phyloP scores from a whole-genome alignment of 2,329 filamentous ascomycete species.

The Calonectria hawksworthii region DNA sequence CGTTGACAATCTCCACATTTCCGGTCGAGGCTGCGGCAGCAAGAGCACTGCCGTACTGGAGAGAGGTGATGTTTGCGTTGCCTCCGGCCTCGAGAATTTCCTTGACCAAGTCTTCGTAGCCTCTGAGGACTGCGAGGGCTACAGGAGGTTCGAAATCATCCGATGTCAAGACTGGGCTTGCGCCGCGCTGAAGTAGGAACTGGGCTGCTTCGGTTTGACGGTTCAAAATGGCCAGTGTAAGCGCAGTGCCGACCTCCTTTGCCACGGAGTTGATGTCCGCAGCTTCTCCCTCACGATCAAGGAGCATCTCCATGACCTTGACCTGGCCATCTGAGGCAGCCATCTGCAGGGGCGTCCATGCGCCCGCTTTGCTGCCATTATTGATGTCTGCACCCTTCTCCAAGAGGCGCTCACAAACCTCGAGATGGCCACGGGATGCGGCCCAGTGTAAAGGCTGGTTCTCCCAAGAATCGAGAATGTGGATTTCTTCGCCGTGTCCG shows the following conservation, averaged over 20 bases:
- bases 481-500: conserved; percentile 15
- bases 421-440: conserved; percentile 8
- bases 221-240: conserved; percentile 16
- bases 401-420: conserved; percentile 15
- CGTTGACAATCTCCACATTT: conserved; percentile 22
- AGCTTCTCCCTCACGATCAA: not conserved
- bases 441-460: conserved; percentile 23
- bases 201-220: conserved; percentile 25
- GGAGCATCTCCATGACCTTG: conserved; percentile 22
- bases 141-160: conserved; percentile 21
- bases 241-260: conserved; percentile 13
- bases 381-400: conserved; percentile 25
- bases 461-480: conserved; percentile 15
- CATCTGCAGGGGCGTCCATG: conserved; percentile 25
- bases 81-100: conserved; percentile 21
- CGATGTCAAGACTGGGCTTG: conserved; percentile 17
- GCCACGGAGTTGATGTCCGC: conserved; percentile 14
- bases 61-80: conserved; percentile 13
- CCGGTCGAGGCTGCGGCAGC: conserved; percentile 26
- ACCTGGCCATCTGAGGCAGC: conserved; percentile 14
- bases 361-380: conserved; percentile 5
- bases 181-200: conserved; percentile 21
- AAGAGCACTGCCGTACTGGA: conserved; percentile 20
- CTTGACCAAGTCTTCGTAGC: conserved; percentile 27
- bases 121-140: conserved; percentile 21